Evolutionary conservation across 2,329 filamentous ascomycete species (phyloP).

Genomic region (Venturia asperata): DNA sequence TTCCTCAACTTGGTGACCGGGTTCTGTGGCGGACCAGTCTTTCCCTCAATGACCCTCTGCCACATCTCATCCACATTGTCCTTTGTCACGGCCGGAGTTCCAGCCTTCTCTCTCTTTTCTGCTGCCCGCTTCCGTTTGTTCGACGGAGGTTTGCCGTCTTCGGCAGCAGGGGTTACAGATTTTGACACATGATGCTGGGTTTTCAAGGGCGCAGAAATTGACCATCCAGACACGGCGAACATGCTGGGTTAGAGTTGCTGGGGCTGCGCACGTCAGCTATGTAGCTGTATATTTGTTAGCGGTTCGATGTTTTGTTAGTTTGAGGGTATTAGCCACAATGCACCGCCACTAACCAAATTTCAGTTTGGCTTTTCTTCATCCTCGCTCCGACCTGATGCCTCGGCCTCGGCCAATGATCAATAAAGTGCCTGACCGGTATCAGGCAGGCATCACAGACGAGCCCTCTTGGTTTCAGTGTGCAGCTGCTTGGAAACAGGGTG

Average conservation of each 20-base stretch:
- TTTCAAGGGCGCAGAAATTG: constrained; percentile 68
- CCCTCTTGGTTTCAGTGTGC: neutral
- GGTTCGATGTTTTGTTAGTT: too few relatives aligned
- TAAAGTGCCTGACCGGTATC: too few relatives aligned
- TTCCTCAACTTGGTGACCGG: constrained; percentile 14
- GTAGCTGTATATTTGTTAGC: too few relatives aligned
- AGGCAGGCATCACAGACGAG: too few relatives aligned
- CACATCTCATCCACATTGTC: constrained; percentile 72
- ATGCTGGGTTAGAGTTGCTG: constrained; percentile 40
- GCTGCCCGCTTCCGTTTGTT: constrained; percentile 39
- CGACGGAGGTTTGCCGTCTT: constrained; percentile 30
- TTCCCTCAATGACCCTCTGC: constrained; percentile 70
- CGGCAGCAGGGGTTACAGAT: constrained; percentile 26
- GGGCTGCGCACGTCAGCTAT: neutral
- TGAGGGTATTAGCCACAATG: too few relatives aligned
- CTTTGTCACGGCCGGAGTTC: constrained; percentile 46
- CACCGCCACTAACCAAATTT: too few relatives aligned
- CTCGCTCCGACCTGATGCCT: too few relatives aligned
- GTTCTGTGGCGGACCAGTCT: constrained; percentile 31
- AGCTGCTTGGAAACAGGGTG: constrained; percentile 1
- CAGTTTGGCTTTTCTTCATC: too few relatives aligned
- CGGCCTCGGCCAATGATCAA: too few relatives aligned
- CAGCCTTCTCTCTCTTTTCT: constrained; percentile 25
- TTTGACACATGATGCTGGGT: constrained; percentile 50
- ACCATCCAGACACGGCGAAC: constrained; percentile 95